Conservation (phyloP, 768 basidiomycete genomes). For the Lyophyllum atratum region DNA sequence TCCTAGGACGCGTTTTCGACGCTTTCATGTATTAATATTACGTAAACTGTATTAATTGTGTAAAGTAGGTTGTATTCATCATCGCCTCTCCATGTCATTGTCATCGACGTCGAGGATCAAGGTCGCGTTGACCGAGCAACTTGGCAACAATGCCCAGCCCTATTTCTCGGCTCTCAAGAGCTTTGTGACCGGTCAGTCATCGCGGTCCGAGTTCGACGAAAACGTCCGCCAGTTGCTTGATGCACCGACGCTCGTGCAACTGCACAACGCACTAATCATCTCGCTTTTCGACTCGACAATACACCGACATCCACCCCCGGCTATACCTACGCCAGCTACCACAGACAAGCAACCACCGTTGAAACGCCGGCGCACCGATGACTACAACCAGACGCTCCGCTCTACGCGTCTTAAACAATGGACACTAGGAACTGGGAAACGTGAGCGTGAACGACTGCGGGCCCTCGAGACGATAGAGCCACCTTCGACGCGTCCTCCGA, state of each 20-base stretch:
- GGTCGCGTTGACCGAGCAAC: constrained; percentile 58
- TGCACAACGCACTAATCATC: constrained; percentile 84
- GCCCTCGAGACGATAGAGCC: constrained; percentile 43
- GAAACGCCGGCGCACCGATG: constrained; percentile 64
- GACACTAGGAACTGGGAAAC: constrained; percentile 69
- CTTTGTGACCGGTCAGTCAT: constrained; percentile 69
- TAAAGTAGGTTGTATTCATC: constrained; percentile 8
- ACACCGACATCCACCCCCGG: constrained; percentile 20
- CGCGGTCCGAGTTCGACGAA: constrained; percentile 78
- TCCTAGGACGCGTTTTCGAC: constrained; percentile 27
- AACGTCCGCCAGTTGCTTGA: constrained; percentile 62
- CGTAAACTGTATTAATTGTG: constrained; percentile 3
- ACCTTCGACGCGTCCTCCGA: constrained; percentile 44
- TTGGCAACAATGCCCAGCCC: constrained; percentile 58
- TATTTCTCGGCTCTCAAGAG: constrained; percentile 69
- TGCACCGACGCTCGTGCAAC: constrained; percentile 65
- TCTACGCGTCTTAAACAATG: constrained; percentile 73
- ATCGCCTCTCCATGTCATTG: constrained; percentile 56
- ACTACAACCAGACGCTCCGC: constrained; percentile 54
- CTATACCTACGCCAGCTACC: constrained; percentile 7
- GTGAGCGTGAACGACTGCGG: constrained; percentile 74
- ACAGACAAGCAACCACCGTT: constrained; percentile 66
- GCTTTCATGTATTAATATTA: constrained; percentile 19
- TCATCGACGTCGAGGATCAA: constrained; percentile 77
- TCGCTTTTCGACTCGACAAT: constrained; percentile 79